These are phyloP conservation scores for Garcia nutans DNA, from an alignment of 345 rosid genomes.

Conservation along the genomic window DNA sequence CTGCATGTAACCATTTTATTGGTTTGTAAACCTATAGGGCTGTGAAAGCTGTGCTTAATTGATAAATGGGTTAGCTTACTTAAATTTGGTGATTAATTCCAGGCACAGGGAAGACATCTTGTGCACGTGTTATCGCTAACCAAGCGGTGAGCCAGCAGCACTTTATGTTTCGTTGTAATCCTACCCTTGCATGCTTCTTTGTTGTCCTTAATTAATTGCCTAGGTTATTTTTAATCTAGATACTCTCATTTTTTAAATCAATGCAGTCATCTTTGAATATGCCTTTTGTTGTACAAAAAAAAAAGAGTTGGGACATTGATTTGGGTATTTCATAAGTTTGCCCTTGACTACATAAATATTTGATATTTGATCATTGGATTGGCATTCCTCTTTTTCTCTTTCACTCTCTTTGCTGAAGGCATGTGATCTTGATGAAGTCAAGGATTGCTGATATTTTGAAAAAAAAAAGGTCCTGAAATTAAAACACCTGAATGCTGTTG, in stretches of 20 bases:
- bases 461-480: background rate
- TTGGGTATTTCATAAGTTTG: background rate
- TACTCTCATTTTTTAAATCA: background rate
- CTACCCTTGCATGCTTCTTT: background rate
- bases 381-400: background rate
- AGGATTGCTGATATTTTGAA: background rate
- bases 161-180: conserved; percentile 1
- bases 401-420: background rate
- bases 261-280: background rate
- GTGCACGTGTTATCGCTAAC: conserved; percentile 87
- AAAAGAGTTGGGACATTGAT: background rate
- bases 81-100: conserved; percentile 20
- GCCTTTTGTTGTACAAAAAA: background rate
- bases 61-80: conserved; percentile 16
- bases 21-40: background rate
- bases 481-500: background rate
- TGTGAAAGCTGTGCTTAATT: background rate
- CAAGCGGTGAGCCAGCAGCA: conserved; percentile 65
- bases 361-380: background rate
- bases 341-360: background rate
- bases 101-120: conserved; percentile 98
- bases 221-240: background rate
- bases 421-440: background rate
- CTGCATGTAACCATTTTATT: background rate
- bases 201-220: background rate